Evolutionary conservation across 495 filamentous ascomycete species (phyloP).

Genomic region (Staphylotrichum tortipilum): DNA sequence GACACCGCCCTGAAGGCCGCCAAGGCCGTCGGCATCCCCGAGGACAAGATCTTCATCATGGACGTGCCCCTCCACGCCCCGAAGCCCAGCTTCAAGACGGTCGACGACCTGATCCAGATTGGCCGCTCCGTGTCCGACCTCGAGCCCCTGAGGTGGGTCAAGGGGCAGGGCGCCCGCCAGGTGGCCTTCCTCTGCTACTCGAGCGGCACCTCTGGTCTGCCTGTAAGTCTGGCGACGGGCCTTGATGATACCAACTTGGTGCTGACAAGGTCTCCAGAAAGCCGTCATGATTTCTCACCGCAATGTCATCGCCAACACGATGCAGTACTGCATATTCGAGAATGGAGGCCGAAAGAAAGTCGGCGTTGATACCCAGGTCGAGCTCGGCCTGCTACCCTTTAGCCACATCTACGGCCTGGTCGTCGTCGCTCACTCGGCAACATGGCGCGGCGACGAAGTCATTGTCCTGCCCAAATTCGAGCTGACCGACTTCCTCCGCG

Average conservation of each 20-base stretch:
- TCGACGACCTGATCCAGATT: conserved; percentile 57
- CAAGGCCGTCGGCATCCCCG: conserved; percentile 56
- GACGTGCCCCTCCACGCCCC: conserved; percentile 52
- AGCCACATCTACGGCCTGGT: conserved; percentile 84
- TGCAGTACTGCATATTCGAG: conserved; percentile 56
- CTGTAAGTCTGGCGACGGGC: conserved; percentile 40
- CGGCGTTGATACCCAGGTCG: conserved; percentile 47
- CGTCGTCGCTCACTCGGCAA: conserved; percentile 58
- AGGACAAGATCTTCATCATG: conserved; percentile 65
- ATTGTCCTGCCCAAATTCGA: conserved; percentile 86
- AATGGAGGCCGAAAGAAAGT: conserved; percentile 28
- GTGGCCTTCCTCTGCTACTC: conserved; percentile 85
- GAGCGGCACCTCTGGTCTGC: conserved; percentile 78
- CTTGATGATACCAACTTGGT: background rate
- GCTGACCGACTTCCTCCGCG: conserved; percentile 50
- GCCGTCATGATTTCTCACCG: conserved; percentile 86
- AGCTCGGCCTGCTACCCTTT: conserved; percentile 68
- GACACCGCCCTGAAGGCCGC: conserved; percentile 62
- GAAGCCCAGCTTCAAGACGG: conserved; percentile 54
- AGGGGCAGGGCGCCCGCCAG: conserved; percentile 67
- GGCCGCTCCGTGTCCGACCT: conserved; percentile 55
- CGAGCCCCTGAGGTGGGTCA: conserved; percentile 58
- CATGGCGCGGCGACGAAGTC: conserved; percentile 68
- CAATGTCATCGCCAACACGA: conserved; percentile 78
- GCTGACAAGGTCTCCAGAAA: conserved; percentile 55